phyloP scores from a whole-genome alignment of 1,284 basidiomycete genomes.

The Erythrobasidium hasegawianum region DNA sequence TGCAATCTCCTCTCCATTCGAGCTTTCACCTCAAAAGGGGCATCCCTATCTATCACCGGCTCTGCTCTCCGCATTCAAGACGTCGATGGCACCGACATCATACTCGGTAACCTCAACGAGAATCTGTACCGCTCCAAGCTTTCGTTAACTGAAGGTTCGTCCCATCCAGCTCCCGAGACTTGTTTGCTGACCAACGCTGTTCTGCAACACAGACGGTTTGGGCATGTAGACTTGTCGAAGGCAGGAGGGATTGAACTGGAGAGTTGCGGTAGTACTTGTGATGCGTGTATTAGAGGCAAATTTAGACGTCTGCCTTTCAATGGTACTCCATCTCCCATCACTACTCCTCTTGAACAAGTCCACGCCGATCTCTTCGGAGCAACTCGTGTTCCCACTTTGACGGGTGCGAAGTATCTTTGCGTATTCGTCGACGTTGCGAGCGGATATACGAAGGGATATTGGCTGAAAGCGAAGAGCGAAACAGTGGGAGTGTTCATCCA shows the following conservation, averaged over 20 bases:
- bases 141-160: constrained; percentile 8
- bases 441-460: neutral
- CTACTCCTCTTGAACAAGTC: constrained; percentile 2
- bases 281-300: constrained; percentile 14
- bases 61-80: neutral
- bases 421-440: neutral
- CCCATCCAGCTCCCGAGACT: neutral
- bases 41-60: neutral
- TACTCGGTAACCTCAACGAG: neutral
- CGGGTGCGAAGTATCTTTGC: neutral
- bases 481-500: neutral
- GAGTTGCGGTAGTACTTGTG: constrained; percentile 6
- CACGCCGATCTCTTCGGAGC: constrained; percentile 26
- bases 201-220: constrained; percentile 21
- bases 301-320: constrained; percentile 13
- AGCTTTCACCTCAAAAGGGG: constrained; percentile 2
- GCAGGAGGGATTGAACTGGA: constrained; percentile 2
- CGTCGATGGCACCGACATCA: neutral
- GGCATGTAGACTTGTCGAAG: constrained; percentile 27
- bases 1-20: constrained; percentile 7
- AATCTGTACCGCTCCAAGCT: constrained; percentile 6
- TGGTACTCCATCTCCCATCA: neutral
- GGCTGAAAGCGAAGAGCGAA: neutral
- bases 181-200: constrained; percentile 15
- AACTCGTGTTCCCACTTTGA: constrained; percentile 3